These are phyloP conservation scores for Colletotrichum liaoningense DNA, from an alignment of 2,329 filamentous ascomycete species.

Conservation along the genomic window DNA sequence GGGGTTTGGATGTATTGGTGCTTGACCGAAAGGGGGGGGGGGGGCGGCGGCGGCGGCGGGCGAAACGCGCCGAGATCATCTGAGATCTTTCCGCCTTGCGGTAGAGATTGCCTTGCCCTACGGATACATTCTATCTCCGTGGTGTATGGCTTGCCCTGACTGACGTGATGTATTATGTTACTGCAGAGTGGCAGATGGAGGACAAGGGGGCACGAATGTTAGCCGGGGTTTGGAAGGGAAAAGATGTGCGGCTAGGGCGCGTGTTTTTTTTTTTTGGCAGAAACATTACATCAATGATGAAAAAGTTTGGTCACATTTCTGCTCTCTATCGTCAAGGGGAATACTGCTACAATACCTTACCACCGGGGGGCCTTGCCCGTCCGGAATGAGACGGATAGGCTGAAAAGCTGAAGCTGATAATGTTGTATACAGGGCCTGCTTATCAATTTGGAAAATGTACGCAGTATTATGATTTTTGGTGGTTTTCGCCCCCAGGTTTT, in stretches of 20 bases:
- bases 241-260: slow-evolving; percentile 17
- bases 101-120: neutral
- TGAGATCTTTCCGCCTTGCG: slow-evolving; percentile 12
- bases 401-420: neutral
- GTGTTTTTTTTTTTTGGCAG: neutral
- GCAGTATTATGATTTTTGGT: neutral
- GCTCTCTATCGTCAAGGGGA: too few species aligned
- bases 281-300: too few species aligned
- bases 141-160: too few species aligned
- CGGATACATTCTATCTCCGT: neutral
- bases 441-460: neutral
- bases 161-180: too few species aligned
- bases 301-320: neutral
- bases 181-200: neutral
- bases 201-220: neutral
- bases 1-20: neutral
- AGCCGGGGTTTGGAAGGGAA: neutral
- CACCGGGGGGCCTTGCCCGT: too few species aligned
- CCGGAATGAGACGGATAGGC: neutral
- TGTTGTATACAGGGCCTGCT: neutral
- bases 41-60: neutral
- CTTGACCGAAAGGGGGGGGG: neutral
- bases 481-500: neutral
- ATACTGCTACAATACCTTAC: neutral
- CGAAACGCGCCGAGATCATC: slow-evolving; percentile 5